These are phyloP conservation scores for Plasmodium gallinaceum DNA, from an alignment of 169 alveolate genomes.

Conservation along the genomic window DNA sequence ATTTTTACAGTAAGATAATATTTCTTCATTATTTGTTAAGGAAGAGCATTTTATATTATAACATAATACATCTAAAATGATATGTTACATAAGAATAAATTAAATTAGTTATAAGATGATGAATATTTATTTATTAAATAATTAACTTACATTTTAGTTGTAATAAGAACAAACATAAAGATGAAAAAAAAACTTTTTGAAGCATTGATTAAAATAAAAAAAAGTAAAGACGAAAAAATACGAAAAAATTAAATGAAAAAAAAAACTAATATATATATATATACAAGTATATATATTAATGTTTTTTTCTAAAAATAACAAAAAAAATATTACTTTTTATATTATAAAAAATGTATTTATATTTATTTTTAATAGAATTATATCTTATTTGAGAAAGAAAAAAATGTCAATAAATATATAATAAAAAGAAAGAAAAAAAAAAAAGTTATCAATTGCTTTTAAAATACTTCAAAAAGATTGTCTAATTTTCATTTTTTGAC, in stretches of 20 bases:
- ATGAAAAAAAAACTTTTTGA: background rate
- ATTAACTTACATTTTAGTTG: slow-evolving; percentile 24
- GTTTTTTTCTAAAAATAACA: background rate
- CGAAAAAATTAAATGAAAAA: background rate
- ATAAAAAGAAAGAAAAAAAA: too few relatives aligned
- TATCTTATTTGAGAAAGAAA: too few relatives aligned
- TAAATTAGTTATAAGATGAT: too few relatives aligned
- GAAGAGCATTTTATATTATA: slow-evolving; percentile 23
- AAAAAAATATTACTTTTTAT: background rate
- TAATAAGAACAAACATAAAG: slow-evolving; percentile 1
- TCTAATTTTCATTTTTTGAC: too few relatives aligned
- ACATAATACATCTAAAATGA: slow-evolving; percentile 20
- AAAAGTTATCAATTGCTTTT: too few relatives aligned
- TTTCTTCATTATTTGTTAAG: slow-evolving; percentile 28
- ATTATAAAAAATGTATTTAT: background rate
- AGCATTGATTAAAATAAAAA: slow-evolving; percentile 14
- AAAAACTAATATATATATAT: background rate
- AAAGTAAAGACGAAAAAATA: background rate
- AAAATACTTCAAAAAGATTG: too few relatives aligned
- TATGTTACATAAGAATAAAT: too few relatives aligned
- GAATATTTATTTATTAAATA: background rate
- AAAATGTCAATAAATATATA: too few relatives aligned
- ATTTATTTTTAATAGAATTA: background rate
- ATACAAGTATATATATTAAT: background rate
- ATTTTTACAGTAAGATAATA: slow-evolving; percentile 62